phyloP scores from a whole-genome alignment of 139 green algal genomes.

The Chlorella sp. region DNA sequence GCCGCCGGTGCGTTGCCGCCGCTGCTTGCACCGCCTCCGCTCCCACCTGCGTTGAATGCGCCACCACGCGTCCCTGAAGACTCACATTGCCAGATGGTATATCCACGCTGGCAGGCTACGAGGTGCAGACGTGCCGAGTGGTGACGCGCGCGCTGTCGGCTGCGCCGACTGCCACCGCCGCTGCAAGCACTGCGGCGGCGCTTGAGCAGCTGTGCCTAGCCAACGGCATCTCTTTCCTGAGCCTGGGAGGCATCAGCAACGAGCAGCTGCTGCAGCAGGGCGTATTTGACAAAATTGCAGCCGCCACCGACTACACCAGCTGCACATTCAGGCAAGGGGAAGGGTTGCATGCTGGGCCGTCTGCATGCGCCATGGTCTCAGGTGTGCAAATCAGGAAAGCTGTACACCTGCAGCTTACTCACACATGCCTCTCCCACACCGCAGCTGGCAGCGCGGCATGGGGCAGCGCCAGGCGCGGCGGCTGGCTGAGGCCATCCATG shows the following conservation, averaged over 20 bases:
- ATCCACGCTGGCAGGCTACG: constrained; percentile 59
- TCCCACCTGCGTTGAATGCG: background rate
- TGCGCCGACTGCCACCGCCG: background rate
- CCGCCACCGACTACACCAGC: constrained; percentile 20
- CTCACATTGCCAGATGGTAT: background rate
- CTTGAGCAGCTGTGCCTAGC: constrained; percentile 33
- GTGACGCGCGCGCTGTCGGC: constrained; percentile 40
- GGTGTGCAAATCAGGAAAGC: too few species aligned
- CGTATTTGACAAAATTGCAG: constrained; percentile 2
- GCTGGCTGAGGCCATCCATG: constrained; percentile 22
- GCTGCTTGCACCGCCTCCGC: too few species aligned
- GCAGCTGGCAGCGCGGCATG: constrained; percentile 12
- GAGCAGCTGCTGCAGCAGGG: background rate
- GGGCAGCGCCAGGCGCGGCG: constrained; percentile 5
- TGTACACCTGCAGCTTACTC: too few species aligned
- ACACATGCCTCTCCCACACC: too few species aligned
- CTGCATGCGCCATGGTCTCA: background rate
- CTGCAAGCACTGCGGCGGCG: background rate
- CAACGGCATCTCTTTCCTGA: constrained; percentile 39
- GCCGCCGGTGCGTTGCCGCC: constrained; percentile 1
- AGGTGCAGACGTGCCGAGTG: constrained; percentile 62
- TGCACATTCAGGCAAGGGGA: constrained; percentile 38
- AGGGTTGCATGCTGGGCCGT: too few species aligned
- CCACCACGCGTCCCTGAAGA: background rate
- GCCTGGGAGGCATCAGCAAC: background rate